phyloP scores from a whole-genome alignment of 805 yeast genomes.

The Blastobotrys mokoenaii region DNA sequence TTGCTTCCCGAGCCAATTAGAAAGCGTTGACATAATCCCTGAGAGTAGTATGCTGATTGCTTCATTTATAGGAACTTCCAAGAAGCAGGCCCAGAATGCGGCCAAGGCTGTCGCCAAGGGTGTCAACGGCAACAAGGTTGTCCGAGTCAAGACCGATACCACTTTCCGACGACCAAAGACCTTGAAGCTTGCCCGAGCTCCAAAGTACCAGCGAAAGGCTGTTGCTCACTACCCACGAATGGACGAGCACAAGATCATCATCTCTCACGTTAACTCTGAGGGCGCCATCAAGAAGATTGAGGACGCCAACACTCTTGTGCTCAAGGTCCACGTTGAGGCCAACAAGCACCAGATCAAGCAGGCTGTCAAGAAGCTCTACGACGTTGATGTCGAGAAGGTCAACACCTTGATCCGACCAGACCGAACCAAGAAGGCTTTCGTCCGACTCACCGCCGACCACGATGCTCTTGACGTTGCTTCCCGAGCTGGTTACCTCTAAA shows the following conservation, averaged over 20 bases:
- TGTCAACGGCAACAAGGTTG: conserved; percentile 80
- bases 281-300: conserved; percentile 99
- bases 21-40: background rate
- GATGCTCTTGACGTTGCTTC: conserved; percentile 99
- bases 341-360: conserved; percentile 98
- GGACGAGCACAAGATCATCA: conserved; percentile 91
- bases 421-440: conserved; percentile 99
- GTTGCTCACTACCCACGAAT: conserved; percentile 97
- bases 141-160: conserved; percentile 90
- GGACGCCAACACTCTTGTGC: conserved; percentile 97
- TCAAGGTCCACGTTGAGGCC: conserved; percentile 94
- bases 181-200: conserved; percentile 84
- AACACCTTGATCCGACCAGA: conserved; percentile 98
- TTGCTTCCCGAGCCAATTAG: background rate
- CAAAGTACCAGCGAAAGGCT: conserved; percentile 91
- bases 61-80: conserved; percentile 23
- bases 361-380: conserved; percentile 97
- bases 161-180: conserved; percentile 98
- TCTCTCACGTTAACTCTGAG: conserved; percentile 94
- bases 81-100: conserved; percentile 87
- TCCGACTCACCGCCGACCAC: conserved; percentile 96
- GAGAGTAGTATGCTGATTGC: too few species aligned
- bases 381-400: conserved; percentile 87
- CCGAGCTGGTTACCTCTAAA: conserved; percentile 98
- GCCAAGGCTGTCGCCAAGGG: conserved; percentile 99